phyloP scores from a whole-genome alignment of 306 rosid genomes.

The Prinsepia uniflora region DNA sequence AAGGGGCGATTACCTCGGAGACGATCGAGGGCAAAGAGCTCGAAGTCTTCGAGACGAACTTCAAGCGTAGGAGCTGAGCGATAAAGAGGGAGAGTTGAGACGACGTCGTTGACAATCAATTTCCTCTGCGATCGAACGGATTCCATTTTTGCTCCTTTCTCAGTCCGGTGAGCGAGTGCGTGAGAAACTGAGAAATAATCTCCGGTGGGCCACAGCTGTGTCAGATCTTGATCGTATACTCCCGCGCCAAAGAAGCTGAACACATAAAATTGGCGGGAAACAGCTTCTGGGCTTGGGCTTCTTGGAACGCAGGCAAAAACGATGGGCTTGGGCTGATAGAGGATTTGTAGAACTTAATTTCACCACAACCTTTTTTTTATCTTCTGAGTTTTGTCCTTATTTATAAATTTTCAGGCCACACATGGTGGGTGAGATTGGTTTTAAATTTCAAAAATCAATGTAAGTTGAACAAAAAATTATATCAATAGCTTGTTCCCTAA shows the following conservation, averaged over 20 bases:
- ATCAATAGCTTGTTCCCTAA: too few species aligned
- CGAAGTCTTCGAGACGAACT: constrained; percentile 84
- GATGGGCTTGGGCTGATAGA: background rate
- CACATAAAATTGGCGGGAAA: constrained; percentile 61
- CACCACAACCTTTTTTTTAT: too few species aligned
- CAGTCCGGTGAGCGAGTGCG: background rate
- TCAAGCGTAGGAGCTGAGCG: constrained; percentile 82
- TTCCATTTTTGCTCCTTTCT: constrained; percentile 46
- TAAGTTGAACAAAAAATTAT: too few species aligned
- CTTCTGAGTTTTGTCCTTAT: too few species aligned
- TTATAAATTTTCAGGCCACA: too few species aligned
- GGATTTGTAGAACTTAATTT: too few species aligned
- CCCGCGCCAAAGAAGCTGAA: constrained; percentile 35
- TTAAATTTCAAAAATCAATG: too few species aligned
- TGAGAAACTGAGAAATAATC: background rate
- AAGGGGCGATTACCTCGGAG: constrained; percentile 57
- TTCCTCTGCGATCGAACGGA: constrained; percentile 46
- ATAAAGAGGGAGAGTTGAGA: constrained; percentile 52
- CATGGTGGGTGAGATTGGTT: too few species aligned
- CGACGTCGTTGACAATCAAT: constrained; percentile 26
- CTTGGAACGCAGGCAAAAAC: background rate
- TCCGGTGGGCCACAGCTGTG: background rate
- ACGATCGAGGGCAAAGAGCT: constrained; percentile 87
- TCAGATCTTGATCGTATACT: background rate
- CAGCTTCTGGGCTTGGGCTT: background rate